Base-by-base conservation (phyloP, 495 filamentous ascomycete species). In the Talaromyces liani region DNA sequence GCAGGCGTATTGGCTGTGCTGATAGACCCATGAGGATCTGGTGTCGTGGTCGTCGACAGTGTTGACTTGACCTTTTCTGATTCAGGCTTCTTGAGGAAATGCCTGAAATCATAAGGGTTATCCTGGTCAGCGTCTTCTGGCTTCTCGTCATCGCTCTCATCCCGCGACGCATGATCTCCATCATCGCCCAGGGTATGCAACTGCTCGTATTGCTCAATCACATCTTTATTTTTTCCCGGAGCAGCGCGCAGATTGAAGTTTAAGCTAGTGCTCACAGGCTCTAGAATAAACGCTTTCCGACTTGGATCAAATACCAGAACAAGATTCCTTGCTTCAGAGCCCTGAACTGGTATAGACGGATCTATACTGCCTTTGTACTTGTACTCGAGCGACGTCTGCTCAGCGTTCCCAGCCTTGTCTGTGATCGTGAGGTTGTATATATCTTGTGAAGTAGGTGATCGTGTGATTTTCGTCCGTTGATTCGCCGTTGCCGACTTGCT, bases 91-190 rank as follows among this genome's bases (percentile, higher is more conserved):
- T 71, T 73, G 41, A 85, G 78, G 66, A 85, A 86, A 67, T 86
- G 84, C 9, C 84, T 80, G 66, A 77, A 85, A 68, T 86, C 83
- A 62, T 81, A 86, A 16, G 84, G 84, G 60, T 86, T 86, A 64
- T 74, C 71, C 0, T 78, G 74, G 61, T 84, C 82, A 1, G 82
- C 75, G 27, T 71, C 72, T 14, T 75, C 78, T 25, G 72, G 73
- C 9, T 76, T 77, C 59, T 79, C 78, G 24, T 79, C 78, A 18
- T 76, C 65, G 36, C 72, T 75, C 61, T 82, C 78, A 53, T 77
- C 76, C 1, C 74, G 68, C 6, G 73, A 77, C 12, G 69, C 65
- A 14, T 75, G 72, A 31, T 77, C 73, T 6, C 45, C 62, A 41
- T 80, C 76, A 53, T 75, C 77, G 29, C 73, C 72, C 39, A 76